Percentiles rank a stretch among this genome's conserved stretches.
Evolutionary conservation across 352 stramenopile species (phyloP).

Genomic region (Phytophthora cryptogea): DNA sequence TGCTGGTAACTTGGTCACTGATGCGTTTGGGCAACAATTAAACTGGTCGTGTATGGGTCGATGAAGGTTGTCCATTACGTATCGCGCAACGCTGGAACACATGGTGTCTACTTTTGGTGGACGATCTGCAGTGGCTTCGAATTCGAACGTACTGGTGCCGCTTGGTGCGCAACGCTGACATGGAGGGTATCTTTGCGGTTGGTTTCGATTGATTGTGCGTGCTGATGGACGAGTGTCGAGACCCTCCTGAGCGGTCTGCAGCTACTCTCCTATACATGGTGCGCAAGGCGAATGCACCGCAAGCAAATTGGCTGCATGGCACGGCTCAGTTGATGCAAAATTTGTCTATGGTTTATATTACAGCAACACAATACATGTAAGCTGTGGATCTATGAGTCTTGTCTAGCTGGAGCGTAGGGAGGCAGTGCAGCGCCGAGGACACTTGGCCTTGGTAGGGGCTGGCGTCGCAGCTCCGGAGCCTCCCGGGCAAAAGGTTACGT

Average conservation of each 20-base stretch:
- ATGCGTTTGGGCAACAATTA: no score
- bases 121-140: conserved; percentile 1
- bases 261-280: not conserved
- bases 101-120: not conserved
- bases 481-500: conserved; percentile 44
- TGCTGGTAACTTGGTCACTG: no score
- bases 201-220: not conserved
- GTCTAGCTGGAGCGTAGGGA: conserved; percentile 17
- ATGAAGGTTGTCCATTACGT: no score
- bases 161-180: not conserved
- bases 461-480: conserved; percentile 17
- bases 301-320: not conserved
- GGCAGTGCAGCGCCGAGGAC: conserved; percentile 21
- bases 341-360: not conserved
- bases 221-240: no score
- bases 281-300: no score
- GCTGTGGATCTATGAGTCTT: not conserved
- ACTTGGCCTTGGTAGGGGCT: conserved; percentile 33
- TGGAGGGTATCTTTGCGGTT: not conserved
- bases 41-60: no score
- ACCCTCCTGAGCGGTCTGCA: not conserved
- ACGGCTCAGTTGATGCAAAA: not conserved
- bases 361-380: not conserved
- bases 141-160: not conserved
- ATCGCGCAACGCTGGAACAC: no score